Evolutionary conservation across 345 rosid genomes (phyloP).

Genomic region (Hevea brasiliensis): DNA sequence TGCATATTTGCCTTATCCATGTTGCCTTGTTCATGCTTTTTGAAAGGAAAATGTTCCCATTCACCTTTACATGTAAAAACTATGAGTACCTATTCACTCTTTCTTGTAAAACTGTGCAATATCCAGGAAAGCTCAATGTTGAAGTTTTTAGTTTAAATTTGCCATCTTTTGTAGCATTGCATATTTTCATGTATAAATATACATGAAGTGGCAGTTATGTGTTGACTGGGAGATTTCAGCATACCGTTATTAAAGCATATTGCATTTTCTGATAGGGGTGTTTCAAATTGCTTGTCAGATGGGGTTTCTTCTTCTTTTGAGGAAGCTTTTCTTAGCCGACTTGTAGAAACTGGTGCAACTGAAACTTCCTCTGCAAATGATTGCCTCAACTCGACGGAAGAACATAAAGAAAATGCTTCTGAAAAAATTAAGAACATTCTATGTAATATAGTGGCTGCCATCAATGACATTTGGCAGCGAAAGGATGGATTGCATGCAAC

Average conservation of each 20-base stretch:
- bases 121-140: not conserved
- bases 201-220: not conserved
- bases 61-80: not conserved
- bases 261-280: constrained; percentile 28
- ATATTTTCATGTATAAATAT: not conserved
- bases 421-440: constrained; percentile 48
- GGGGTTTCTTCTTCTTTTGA: constrained; percentile 41
- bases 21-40: not conserved
- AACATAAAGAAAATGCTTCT: constrained; percentile 34
- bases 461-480: constrained; percentile 55
- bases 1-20: not conserved
- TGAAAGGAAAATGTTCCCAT: not conserved
- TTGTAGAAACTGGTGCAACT: constrained; percentile 79
- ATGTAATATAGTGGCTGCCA: constrained; percentile 48
- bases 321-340: constrained; percentile 69
- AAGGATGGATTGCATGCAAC: constrained; percentile 63
- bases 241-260: not conserved
- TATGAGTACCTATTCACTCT: not conserved
- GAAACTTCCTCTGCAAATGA: constrained; percentile 61
- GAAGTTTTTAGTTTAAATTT: not conserved
- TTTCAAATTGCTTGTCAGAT: constrained; percentile 44
- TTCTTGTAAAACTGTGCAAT: not conserved
- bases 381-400: constrained; percentile 48
- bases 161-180: not conserved
- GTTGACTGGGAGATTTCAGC: not conserved